Evolutionary conservation across 2,329 filamentous ascomycete species (phyloP).

Genomic region (Fusarium udum): DNA sequence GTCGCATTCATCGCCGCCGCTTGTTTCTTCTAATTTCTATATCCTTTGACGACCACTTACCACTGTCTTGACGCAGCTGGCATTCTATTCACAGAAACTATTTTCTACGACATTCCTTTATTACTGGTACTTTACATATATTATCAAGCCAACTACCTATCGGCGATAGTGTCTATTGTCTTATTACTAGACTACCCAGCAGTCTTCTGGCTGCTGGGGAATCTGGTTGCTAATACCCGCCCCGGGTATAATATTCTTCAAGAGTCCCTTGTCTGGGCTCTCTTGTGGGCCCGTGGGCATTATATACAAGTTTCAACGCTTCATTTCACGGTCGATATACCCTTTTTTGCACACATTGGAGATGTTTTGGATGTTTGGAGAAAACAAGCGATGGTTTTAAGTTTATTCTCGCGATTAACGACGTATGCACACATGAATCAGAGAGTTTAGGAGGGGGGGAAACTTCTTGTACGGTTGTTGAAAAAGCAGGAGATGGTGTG

Average conservation of each 20-base stretch:
- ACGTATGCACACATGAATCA: slow-evolving; percentile 42
- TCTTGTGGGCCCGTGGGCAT: slow-evolving; percentile 38
- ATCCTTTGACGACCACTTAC: slow-evolving; percentile 13
- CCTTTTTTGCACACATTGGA: slow-evolving; percentile 41
- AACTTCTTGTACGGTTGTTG: slow-evolving; percentile 23
- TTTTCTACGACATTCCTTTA: slow-evolving; percentile 35
- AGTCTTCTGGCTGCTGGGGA: slow-evolving; percentile 1
- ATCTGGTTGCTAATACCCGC: slow-evolving; percentile 27
- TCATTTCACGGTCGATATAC: slow-evolving; percentile 47
- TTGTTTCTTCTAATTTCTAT: slow-evolving; percentile 54
- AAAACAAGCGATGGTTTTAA: slow-evolving; percentile 37
- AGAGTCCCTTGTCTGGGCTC: slow-evolving; percentile 3
- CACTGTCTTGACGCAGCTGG: slow-evolving; percentile 33
- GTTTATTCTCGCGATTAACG: slow-evolving; percentile 38
- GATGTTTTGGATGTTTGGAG: slow-evolving; percentile 38
- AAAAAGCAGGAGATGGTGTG: slow-evolving; percentile 12
- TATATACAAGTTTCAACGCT: slow-evolving; percentile 42
- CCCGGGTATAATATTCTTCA: slow-evolving; percentile 31
- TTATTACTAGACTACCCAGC: slow-evolving; percentile 15
- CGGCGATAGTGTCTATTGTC: slow-evolving; percentile 50
- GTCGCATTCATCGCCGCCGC: slow-evolving; percentile 65
- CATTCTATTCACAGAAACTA: slow-evolving; percentile 37
- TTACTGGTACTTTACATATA: slow-evolving; percentile 42
- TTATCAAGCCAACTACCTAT: slow-evolving; percentile 43
- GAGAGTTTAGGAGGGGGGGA: slow-evolving; percentile 18